Evolutionary conservation across 495 filamentous ascomycete genomes (phyloP).

Genomic region (Penicillium diatomitis): DNA sequence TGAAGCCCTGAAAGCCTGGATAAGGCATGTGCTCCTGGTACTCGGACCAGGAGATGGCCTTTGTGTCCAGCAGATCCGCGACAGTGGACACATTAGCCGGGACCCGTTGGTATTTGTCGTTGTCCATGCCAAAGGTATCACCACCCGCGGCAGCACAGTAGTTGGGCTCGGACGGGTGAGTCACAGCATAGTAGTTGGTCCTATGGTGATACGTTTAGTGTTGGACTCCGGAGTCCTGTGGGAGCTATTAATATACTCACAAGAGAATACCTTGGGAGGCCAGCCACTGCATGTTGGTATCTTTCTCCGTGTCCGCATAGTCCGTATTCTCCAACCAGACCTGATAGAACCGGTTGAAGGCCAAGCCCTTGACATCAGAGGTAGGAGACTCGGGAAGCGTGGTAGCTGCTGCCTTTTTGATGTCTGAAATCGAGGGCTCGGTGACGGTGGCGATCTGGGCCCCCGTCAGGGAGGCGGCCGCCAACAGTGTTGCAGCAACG

Average conservation of each 20-base stretch:
- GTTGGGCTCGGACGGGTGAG: conserved; percentile 65
- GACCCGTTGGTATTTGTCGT: conserved; percentile 49
- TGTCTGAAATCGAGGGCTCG: conserved; percentile 20
- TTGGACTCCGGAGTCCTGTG: neutral
- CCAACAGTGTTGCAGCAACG: conserved; percentile 11
- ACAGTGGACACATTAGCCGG: conserved; percentile 55
- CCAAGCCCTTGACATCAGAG: conserved; percentile 50
- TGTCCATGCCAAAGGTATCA: conserved; percentile 61
- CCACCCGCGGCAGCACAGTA: conserved; percentile 55
- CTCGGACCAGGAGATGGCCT: conserved; percentile 56
- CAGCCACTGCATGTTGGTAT: conserved; percentile 46
- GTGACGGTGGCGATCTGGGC: conserved; percentile 19
- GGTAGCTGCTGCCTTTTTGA: conserved; percentile 21
- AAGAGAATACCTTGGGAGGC: conserved; percentile 53
- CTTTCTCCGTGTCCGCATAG: conserved; percentile 38
- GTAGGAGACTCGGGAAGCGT: conserved; percentile 35
- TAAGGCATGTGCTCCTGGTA: conserved; percentile 65
- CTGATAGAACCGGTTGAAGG: conserved; percentile 57
- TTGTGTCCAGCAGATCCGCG: conserved; percentile 58
- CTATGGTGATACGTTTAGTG: conserved; percentile 2
- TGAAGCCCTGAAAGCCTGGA: conserved; percentile 53
- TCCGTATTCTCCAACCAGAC: conserved; percentile 71
- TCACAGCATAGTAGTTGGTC: conserved; percentile 52
- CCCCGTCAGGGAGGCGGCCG: conserved; percentile 10
- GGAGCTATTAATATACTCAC: conserved; percentile 1